Percentiles rank a stretch among this genome's conserved stretches.
phyloP scores from a whole-genome alignment of 768 basidiomycete genomes.

The Russula abietina region DNA sequence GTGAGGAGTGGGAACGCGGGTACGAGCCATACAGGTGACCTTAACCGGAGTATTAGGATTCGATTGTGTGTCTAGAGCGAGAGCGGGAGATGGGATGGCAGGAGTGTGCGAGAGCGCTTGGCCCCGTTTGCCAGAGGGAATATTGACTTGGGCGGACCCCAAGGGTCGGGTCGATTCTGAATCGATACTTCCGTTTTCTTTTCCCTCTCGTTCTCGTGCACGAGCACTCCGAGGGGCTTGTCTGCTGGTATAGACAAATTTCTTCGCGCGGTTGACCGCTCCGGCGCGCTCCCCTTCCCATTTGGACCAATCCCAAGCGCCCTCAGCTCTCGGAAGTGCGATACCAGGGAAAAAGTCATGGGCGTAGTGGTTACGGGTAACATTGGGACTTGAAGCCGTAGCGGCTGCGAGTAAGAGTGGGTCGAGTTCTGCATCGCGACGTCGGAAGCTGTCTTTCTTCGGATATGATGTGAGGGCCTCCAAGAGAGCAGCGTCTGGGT shows the following conservation, averaged over 20 bases:
- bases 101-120: conserved; percentile 25
- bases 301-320: conserved; percentile 54
- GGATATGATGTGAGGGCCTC: conserved; percentile 57
- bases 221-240: conserved; percentile 69
- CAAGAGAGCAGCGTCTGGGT: conserved; percentile 57
- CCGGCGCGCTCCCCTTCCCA: conserved; percentile 42
- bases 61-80: conserved; percentile 10
- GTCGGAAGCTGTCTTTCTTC: conserved; percentile 41
- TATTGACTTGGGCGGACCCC: conserved; percentile 35
- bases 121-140: conserved; percentile 36
- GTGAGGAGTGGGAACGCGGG: conserved; percentile 94
- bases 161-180: conserved; percentile 35
- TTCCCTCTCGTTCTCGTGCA: conserved; percentile 41
- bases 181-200: conserved; percentile 44
- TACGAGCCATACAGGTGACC: conserved; percentile 93
- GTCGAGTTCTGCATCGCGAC: conserved; percentile 70
- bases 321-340: conserved; percentile 46
- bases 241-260: conserved; percentile 59
- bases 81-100: conserved; percentile 18
- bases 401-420: conserved; percentile 75
- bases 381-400: conserved; percentile 64
- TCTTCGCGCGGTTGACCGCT: conserved; percentile 38
- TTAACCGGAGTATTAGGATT: conserved; percentile 37
- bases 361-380: conserved; percentile 80
- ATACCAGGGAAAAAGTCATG: conserved; percentile 71